These are phyloP conservation scores for Clavispora phyllophila DNA, from an alignment of 805 yeast genomes.

Conservation along the genomic window DNA sequence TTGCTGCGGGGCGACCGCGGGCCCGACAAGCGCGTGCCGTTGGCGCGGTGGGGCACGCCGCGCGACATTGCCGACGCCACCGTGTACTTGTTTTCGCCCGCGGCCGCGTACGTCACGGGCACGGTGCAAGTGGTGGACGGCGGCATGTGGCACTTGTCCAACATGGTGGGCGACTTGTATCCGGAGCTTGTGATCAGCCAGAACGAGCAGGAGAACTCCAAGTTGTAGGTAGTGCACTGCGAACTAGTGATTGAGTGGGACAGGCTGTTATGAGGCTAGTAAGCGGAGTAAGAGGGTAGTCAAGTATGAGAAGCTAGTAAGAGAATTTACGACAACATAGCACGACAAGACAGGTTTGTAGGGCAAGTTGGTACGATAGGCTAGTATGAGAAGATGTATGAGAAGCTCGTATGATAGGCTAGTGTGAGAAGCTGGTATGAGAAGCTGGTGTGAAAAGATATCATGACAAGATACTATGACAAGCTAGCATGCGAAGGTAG, in stretches of 20 bases:
- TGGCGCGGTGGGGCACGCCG: conserved; percentile 64
- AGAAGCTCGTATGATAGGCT: no score
- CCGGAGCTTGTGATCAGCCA: conserved; percentile 27
- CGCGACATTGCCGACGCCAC: conserved; percentile 86
- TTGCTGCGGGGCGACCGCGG: conserved; percentile 35
- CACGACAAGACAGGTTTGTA: no score
- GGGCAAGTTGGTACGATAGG: no score
- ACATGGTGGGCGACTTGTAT: conserved; percentile 28
- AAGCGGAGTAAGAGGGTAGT: no score
- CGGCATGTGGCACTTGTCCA: conserved; percentile 80
- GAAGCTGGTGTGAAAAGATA: no score
- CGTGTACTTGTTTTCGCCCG: conserved; percentile 76
- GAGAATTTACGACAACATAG: no score
- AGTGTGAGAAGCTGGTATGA: no score
- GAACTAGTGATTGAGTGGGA: background rate
- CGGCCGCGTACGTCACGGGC: conserved; percentile 75
- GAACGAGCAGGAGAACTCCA: conserved; percentile 21
- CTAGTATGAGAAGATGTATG: no score
- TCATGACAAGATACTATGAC: no score
- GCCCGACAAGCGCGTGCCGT: conserved; percentile 45
- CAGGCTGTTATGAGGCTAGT: no score
- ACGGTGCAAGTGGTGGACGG: conserved; percentile 83
- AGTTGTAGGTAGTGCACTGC: conserved; percentile 12
- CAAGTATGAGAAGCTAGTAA: no score
- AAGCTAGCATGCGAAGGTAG: no score